phyloP scores from a whole-genome alignment of 345 rosid genomes.

The Heritiera fomes region DNA sequence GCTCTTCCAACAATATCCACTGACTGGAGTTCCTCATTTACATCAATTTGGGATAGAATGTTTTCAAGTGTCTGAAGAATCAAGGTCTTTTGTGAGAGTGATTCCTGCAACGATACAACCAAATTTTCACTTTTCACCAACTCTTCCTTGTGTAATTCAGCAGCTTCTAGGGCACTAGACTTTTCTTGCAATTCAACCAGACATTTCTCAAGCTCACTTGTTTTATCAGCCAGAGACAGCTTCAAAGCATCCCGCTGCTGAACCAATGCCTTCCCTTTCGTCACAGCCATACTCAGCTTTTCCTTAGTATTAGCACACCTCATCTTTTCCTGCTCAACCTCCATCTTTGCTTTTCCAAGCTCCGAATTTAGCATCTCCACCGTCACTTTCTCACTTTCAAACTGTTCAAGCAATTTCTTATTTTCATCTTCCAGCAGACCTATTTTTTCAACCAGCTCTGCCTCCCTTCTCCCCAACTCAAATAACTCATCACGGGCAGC shows the following conservation, averaged over 20 bases:
- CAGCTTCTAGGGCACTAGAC: conserved; percentile 54
- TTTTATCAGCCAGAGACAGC: conserved; percentile 70
- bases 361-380: conserved; percentile 49
- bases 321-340: conserved; percentile 76
- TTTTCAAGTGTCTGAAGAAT: conserved; percentile 57
- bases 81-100: conserved; percentile 46
- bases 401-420: conserved; percentile 56
- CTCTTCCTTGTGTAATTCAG: conserved; percentile 57
- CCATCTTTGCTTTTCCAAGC: conserved; percentile 51
- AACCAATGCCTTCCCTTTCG: conserved; percentile 91
- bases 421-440: conserved; percentile 57
- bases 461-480: conserved; percentile 63
- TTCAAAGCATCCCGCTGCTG: conserved; percentile 86
- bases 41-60: conserved; percentile 43
- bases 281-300: conserved; percentile 94
- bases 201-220: conserved; percentile 71
- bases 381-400: conserved; percentile 47
- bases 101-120: conserved; percentile 66
- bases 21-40: conserved; percentile 59
- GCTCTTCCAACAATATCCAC: conserved; percentile 54
- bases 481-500: conserved; percentile 62
- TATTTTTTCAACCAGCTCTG: conserved; percentile 43
- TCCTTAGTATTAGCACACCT: conserved; percentile 81
- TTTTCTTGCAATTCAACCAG: conserved; percentile 61
- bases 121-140: conserved; percentile 51